A percentile compares a stretch with the other conserved stretches of the same genome.
phyloP scores from a whole-genome alignment of 768 basidiomycete genomes.

The Amanita rubescens region DNA sequence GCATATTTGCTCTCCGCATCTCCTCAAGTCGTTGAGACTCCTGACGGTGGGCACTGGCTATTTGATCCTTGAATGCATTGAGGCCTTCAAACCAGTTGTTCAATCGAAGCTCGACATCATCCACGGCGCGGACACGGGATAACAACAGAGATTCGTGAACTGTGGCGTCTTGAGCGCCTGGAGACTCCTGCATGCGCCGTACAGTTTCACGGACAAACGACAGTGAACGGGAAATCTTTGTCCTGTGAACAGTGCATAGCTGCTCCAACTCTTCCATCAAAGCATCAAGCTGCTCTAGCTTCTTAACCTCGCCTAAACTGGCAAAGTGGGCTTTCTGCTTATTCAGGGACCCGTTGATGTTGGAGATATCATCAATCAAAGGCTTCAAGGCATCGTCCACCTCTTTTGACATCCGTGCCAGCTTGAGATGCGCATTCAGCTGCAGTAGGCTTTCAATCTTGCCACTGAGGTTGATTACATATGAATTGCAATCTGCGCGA shows the following conservation, averaged over 20 bases:
- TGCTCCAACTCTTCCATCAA: slow-evolving; percentile 31
- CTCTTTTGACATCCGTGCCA: slow-evolving; percentile 48
- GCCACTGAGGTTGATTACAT: slow-evolving; percentile 55
- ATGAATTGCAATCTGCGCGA: slow-evolving; percentile 63
- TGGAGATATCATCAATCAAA: slow-evolving; percentile 30
- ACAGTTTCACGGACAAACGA: slow-evolving; percentile 49
- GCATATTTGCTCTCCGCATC: slow-evolving; percentile 26
- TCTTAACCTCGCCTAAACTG: slow-evolving; percentile 20
- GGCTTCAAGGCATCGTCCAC: slow-evolving; percentile 37
- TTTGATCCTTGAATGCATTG: slow-evolving; percentile 30
- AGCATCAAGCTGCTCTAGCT: slow-evolving; percentile 26
- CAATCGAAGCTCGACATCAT: slow-evolving; percentile 43
- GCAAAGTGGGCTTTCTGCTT: slow-evolving; percentile 29
- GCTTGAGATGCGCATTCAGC: slow-evolving; percentile 38
- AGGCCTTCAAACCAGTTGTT: slow-evolving; percentile 41
- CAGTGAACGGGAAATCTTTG: slow-evolving; percentile 38
- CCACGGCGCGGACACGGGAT: slow-evolving; percentile 40
- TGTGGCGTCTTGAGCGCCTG: slow-evolving; percentile 33
- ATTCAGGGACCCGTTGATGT: slow-evolving; percentile 32
- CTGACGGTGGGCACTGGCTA: slow-evolving; percentile 33
- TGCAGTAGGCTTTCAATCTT: slow-evolving; percentile 41
- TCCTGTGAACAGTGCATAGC: slow-evolving; percentile 25
- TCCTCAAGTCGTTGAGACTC: slow-evolving; percentile 36
- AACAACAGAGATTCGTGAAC: slow-evolving; percentile 42
- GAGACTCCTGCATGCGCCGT: slow-evolving; percentile 43